phyloP scores from a whole-genome alignment of 208 protist genomes.

The Leishmania mexicana region DNA sequence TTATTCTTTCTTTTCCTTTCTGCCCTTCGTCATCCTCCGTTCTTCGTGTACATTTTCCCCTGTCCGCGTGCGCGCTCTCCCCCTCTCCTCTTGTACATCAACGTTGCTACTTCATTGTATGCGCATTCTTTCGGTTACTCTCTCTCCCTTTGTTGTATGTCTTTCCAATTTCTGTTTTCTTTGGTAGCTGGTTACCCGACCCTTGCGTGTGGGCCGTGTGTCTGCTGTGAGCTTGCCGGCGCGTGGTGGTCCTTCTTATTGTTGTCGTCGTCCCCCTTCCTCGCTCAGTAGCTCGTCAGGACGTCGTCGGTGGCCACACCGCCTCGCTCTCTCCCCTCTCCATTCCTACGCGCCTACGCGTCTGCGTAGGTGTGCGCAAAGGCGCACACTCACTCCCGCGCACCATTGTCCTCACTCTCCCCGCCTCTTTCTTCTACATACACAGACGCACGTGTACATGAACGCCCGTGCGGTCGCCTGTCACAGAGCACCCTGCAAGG shows the following conservation, averaged over 20 bases:
- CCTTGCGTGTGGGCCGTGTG: background rate
- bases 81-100: background rate
- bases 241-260: background rate
- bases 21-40: background rate
- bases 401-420: background rate
- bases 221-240: background rate
- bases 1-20: background rate
- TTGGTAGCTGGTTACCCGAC: background rate
- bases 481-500: background rate
- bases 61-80: background rate
- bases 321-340: background rate
- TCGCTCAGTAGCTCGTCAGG: too few relatives aligned
- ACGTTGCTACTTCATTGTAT: background rate
- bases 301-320: background rate
- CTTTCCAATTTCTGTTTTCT: background rate
- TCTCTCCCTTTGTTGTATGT: background rate
- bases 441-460: background rate
- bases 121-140: background rate
- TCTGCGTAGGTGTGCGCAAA: background rate
- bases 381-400: too few relatives aligned
- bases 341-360: too few relatives aligned
- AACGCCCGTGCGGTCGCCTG: background rate
- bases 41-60: background rate
- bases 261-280: background rate
- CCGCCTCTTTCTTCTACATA: background rate